Evolutionary conservation across 2,329 filamentous ascomycete genomes (phyloP).

Genomic region (Calonectria fujianensis): DNA sequence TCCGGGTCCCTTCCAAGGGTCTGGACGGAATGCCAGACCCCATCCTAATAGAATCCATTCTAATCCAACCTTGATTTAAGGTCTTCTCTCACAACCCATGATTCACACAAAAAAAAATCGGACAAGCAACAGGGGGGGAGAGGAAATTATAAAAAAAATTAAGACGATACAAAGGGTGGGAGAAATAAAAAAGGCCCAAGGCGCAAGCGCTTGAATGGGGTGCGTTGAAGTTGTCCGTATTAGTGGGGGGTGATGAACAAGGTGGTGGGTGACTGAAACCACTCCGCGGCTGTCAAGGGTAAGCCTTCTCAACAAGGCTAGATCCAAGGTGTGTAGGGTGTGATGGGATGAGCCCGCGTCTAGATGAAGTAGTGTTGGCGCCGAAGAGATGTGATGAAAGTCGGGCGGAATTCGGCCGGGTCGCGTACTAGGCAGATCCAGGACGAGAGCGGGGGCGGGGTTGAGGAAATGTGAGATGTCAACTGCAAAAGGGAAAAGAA

Average conservation of each 20-base stretch:
- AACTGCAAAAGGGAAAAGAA: constrained; percentile 33
- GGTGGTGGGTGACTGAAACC: constrained; percentile 53
- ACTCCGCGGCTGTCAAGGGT: constrained; percentile 47
- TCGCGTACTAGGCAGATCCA: constrained; percentile 42
- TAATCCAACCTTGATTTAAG: constrained; percentile 55
- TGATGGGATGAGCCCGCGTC: constrained; percentile 52
- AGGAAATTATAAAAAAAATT: constrained; percentile 32
- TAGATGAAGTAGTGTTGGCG: constrained; percentile 49
- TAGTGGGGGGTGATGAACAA: constrained; percentile 50
- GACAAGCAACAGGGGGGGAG: constrained; percentile 20
- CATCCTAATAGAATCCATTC: constrained; percentile 66
- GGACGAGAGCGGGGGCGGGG: constrained; percentile 46
- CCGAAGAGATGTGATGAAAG: constrained; percentile 41
- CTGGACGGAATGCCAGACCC: constrained; percentile 64
- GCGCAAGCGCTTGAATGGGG: constrained; percentile 46
- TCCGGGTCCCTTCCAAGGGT: constrained; percentile 61
- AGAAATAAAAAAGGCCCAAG: constrained; percentile 45
- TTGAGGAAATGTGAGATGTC: constrained; percentile 34
- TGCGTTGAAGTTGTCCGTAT: constrained; percentile 53
- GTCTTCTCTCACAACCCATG: constrained; percentile 48
- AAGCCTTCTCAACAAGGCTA: constrained; percentile 51
- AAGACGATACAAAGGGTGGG: constrained; percentile 31
- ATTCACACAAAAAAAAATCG: constrained; percentile 37
- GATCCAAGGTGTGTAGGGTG: constrained; percentile 51
- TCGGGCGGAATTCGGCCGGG: constrained; percentile 42